Evolutionary conservation across 2,329 filamentous ascomycete species (phyloP).

Genomic region (Stachybotrys chartarum): DNA sequence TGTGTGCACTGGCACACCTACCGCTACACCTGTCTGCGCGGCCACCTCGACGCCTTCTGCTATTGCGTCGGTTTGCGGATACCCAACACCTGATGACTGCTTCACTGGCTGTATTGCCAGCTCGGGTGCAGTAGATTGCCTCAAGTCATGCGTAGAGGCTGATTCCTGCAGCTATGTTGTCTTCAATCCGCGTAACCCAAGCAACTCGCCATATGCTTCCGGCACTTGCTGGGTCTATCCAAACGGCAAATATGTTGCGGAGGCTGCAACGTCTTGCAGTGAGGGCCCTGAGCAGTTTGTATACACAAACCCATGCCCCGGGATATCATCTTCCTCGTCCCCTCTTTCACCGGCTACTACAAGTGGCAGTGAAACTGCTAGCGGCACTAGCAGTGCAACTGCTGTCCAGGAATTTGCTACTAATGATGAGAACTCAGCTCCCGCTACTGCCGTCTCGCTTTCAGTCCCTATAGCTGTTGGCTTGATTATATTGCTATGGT

Average conservation of each 20-base stretch:
- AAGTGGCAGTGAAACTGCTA: background rate
- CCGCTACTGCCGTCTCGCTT: slow-evolving; percentile 11
- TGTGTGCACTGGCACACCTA: slow-evolving; percentile 11
- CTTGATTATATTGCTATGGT: slow-evolving; percentile 10
- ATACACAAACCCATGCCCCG: slow-evolving; percentile 21
- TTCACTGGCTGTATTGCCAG: slow-evolving; percentile 13
- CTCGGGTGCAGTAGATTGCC: slow-evolving; percentile 13
- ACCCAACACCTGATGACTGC: slow-evolving; percentile 18
- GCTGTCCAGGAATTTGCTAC: slow-evolving; percentile 1
- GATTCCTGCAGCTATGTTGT: slow-evolving; percentile 18
- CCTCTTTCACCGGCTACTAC: background rate
- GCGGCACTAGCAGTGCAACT: slow-evolving; percentile 1
- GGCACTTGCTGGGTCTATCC: slow-evolving; percentile 23
- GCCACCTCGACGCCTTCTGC: slow-evolving; percentile 20
- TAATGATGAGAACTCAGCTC: slow-evolving; percentile 8
- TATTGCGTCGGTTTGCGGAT: slow-evolving; percentile 20
- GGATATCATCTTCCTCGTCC: slow-evolving; percentile 7
- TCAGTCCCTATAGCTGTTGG: slow-evolving; percentile 10
- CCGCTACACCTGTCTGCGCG: slow-evolving; percentile 12
- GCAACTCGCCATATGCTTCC: slow-evolving; percentile 11
- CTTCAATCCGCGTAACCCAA: slow-evolving; percentile 13
- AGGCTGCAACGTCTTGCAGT: slow-evolving; percentile 10
- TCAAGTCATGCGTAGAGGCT: slow-evolving; percentile 15
- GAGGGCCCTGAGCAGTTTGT: slow-evolving; percentile 18
- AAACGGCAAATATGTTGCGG: slow-evolving; percentile 15